These are phyloP conservation scores for Fusarium beomiforme DNA, from an alignment of 2,329 filamentous ascomycete species.

Conservation along the genomic window DNA sequence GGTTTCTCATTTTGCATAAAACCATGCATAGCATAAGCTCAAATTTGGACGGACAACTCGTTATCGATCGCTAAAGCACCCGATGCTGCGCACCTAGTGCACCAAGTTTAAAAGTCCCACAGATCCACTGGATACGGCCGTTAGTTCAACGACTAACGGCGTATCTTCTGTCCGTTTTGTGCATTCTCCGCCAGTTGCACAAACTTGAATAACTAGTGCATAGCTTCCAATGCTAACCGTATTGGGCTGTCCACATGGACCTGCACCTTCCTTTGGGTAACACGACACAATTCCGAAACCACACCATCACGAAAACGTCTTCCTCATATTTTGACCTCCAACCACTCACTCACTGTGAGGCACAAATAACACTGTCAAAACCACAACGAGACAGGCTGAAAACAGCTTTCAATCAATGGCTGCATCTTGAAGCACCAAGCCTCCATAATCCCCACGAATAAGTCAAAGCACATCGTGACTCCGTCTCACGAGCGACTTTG, in stretches of 20 bases:
- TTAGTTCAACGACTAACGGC: neutral
- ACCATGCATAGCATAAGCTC: conserved; percentile 20
- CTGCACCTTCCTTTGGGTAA: neutral
- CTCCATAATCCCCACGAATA: too few species aligned
- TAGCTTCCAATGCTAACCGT: neutral
- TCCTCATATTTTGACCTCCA: conserved; percentile 4
- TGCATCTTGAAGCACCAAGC: too few species aligned
- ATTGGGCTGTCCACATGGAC: neutral
- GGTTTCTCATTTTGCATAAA: conserved; percentile 31
- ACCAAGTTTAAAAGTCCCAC: too few species aligned
- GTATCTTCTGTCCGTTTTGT: neutral
- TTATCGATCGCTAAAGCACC: conserved; percentile 14
- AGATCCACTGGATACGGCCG: neutral
- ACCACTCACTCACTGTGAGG: too few species aligned
- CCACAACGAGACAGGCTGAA: conserved; percentile 1
- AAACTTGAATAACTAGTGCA: neutral
- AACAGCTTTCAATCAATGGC: too few species aligned
- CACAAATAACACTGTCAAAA: conserved; percentile 15
- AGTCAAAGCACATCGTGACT: too few species aligned
- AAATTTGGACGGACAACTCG: neutral
- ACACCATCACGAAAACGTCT: conserved; percentile 32
- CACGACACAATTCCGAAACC: conserved; percentile 33
- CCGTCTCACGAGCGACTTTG: neutral
- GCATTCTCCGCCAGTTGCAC: neutral
- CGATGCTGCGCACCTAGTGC: too few species aligned